phyloP scores from a whole-genome alignment of 176 grass and related monocot genomes.

The Poa pratensis region DNA sequence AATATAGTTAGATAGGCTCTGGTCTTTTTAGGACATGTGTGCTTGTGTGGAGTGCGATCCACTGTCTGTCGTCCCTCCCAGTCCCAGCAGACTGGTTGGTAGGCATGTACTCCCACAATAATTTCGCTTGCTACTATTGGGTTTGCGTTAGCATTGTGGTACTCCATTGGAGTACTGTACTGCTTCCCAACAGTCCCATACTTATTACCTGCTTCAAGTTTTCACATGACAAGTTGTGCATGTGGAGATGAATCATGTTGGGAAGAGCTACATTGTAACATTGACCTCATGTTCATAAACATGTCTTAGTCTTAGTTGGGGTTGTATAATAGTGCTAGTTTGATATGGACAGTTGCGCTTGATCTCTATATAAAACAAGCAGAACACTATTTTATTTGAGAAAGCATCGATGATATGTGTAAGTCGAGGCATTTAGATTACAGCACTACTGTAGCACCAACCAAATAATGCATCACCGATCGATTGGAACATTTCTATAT shows the following conservation, averaged over 20 bases:
- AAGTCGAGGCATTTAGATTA: background rate
- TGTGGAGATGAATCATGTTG: slow-evolving; percentile 11
- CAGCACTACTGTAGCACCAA: slow-evolving; percentile 1
- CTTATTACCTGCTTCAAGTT: background rate
- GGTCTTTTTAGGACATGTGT: slow-evolving; percentile 39
- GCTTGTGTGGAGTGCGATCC: slow-evolving; percentile 40
- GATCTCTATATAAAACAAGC: background rate
- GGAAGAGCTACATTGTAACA: background rate
- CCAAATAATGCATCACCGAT: slow-evolving; percentile 21
- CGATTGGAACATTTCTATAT: background rate
- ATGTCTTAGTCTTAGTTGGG: background rate
- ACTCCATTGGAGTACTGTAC: background rate
- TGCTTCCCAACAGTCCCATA: background rate
- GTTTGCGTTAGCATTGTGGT: background rate
- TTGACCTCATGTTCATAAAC: background rate
- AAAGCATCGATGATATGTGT: background rate
- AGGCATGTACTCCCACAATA: slow-evolving; percentile 28
- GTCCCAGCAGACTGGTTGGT: slow-evolving; percentile 17
- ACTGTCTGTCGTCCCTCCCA: slow-evolving; percentile 15
- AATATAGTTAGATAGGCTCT: slow-evolving; percentile 27
- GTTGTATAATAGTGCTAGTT: background rate
- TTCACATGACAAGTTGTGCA: background rate
- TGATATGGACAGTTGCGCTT: slow-evolving; percentile 7
- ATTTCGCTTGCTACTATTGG: slow-evolving; percentile 42
- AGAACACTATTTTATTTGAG: slow-evolving; percentile 9